phyloP scores from a whole-genome alignment of 805 yeast genomes.

The Candida parachauliodes region DNA sequence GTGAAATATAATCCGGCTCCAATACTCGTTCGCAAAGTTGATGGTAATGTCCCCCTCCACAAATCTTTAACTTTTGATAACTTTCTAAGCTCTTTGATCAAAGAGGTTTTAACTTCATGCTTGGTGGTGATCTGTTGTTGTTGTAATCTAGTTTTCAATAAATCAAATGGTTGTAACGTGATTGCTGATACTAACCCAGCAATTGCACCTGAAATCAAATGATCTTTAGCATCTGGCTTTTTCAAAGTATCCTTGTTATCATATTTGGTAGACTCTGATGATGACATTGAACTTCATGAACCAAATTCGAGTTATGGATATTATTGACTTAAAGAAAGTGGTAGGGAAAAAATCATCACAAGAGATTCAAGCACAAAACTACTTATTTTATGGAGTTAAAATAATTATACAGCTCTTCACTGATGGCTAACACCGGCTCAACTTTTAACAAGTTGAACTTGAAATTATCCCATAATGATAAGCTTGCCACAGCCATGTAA shows the following conservation, averaged over 20 bases:
- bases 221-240: slow-evolving; percentile 31
- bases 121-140: slow-evolving; percentile 27
- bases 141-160: slow-evolving; percentile 80
- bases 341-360: slow-evolving; percentile 1
- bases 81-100: slow-evolving; percentile 41
- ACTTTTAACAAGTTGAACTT: slow-evolving; percentile 15
- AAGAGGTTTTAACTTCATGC: slow-evolving; percentile 22
- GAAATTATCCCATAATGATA: slow-evolving; percentile 17
- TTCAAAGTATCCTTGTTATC: not conserved
- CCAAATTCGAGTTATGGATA: not conserved
- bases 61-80: slow-evolving; percentile 45
- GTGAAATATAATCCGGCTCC: slow-evolving; percentile 89
- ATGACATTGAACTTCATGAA: slow-evolving; percentile 6
- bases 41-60: slow-evolving; percentile 95
- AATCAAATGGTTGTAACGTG: slow-evolving; percentile 81
- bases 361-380: slow-evolving; percentile 3
- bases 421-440: slow-evolving; percentile 26
- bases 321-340: not conserved
- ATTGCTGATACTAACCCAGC: slow-evolving; percentile 85
- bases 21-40: slow-evolving; percentile 82
- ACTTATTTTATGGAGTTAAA: slow-evolving; percentile 6
- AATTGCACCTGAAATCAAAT: slow-evolving; percentile 73
- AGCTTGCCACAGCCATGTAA: slow-evolving; percentile 51
- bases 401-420: slow-evolving; percentile 14
- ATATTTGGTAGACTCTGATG: not conserved